Percentiles rank a stretch among this genome's conserved stretches.
These are phyloP conservation scores for Lactarius indigo DNA, from an alignment of 768 basidiomycete genomes.

Conservation along the genomic window DNA sequence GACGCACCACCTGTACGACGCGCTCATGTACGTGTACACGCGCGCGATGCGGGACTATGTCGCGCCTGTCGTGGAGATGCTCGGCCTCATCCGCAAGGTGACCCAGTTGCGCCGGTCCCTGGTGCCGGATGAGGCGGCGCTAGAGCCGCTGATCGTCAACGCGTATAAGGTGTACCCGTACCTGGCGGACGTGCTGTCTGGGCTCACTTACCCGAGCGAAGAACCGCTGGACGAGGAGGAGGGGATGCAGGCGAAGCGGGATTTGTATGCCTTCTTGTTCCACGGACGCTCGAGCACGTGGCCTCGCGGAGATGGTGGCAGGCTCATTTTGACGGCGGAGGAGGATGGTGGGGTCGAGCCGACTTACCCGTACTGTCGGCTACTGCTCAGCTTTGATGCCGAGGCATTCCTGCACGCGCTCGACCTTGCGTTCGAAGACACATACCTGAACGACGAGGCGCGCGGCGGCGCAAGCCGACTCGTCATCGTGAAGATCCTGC, in stretches of 20 bases:
- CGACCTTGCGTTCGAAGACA: conserved; percentile 93
- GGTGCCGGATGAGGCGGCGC: conserved; percentile 34
- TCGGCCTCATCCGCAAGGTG: conserved; percentile 70
- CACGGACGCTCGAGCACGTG: conserved; percentile 74
- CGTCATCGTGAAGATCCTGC: conserved; percentile 75
- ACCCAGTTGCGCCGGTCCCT: conserved; percentile 45
- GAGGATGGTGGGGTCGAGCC: conserved; percentile 74
- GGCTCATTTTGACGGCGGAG: conserved; percentile 69
- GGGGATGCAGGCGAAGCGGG: conserved; percentile 62
- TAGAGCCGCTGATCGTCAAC: conserved; percentile 61
- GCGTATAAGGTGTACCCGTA: conserved; percentile 94
- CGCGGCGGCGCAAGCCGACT: conserved; percentile 66
- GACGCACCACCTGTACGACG: conserved; percentile 81
- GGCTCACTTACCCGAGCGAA: conserved; percentile 83
- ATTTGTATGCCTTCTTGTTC: conserved; percentile 81
- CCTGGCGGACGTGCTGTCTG: conserved; percentile 74
- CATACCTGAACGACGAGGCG: conserved; percentile 75
- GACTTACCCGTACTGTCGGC: conserved; percentile 84
- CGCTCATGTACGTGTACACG: conserved; percentile 91
- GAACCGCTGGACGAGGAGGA: conserved; percentile 64
- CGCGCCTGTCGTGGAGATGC: conserved; percentile 80
- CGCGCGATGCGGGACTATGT: conserved; percentile 85
- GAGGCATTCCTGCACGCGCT: conserved; percentile 92
- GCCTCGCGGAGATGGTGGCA: conserved; percentile 70
- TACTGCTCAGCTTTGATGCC: conserved; percentile 83